Evolutionary conservation across 169 alveolate species (phyloP), one percentile per base, ranked within the genome.

Genomic region (Plasmodium relictum): DNA sequence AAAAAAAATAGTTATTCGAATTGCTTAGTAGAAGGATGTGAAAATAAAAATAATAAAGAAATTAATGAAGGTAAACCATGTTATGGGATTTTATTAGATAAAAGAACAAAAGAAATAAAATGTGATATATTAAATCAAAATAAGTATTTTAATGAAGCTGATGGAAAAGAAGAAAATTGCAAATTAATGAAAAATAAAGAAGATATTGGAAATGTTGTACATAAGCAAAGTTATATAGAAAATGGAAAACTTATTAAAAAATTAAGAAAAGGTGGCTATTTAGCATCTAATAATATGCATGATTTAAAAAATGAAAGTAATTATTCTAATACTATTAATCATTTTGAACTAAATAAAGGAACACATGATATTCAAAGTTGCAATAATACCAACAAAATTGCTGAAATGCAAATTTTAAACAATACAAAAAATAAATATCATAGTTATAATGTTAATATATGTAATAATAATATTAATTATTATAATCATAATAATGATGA

Each of bases 201-300:
- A 39, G 0, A 58, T 56, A 18, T 54, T 73, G 41, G 24, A 73
- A 73, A 73, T 26, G 73, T 16, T 18, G 72, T 37, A 14, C 26
- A 56, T 56, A 62, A 73, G 16, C 56, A 39, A 45, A 31, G 24
- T 73, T n/a, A 59, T 59, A 50, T 48, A 20, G n/a, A 37, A 58
- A 26, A 18, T 9, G 50, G 54, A 18, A 26, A 73, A 6, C 48
- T 7, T n/a, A 39, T 62, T 59, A 73, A 58, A 20, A 31, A n/a
- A 3, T 58, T 45, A 31, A 16, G n/a, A 73, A 63, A 56, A 20
- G 58, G 16, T 56, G 18, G 69, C 59, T 58, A 26, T 16, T 31
- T 37, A 39, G 22, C 39, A 39, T 14, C 88, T 10, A 73, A 24
- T 20, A 16, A 58, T 73, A n/a, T 58, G 3, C 18, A 73, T 41